These are phyloP conservation scores for Phlegmacium glaucopus DNA, from an alignment of 768 basidiomycete genomes.

Conservation along the genomic window DNA sequence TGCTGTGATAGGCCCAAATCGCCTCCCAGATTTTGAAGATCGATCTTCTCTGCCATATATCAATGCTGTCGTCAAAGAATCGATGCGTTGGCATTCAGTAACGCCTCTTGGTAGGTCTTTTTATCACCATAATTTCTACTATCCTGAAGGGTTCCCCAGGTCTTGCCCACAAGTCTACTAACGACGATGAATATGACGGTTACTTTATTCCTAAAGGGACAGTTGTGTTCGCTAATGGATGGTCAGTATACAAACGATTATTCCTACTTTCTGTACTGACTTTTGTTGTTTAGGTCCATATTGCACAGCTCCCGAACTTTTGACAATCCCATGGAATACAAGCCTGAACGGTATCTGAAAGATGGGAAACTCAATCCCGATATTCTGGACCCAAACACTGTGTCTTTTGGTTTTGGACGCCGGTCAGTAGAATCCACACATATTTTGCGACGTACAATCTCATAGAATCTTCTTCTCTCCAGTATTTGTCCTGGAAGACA, in stretches of 20 bases:
- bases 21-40: conserved; percentile 1
- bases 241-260: conserved; percentile 9
- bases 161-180: conserved; percentile 23
- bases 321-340: no score
- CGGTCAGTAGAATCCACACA: conserved; percentile 16
- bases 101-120: conserved; percentile 14
- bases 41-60: conserved; percentile 36
- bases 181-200: conserved; percentile 37
- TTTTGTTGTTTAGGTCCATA: conserved; percentile 9
- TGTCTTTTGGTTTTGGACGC: conserved; percentile 31
- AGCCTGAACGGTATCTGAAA: conserved; percentile 10
- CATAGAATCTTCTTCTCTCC: no score
- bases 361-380: conserved; percentile 18
- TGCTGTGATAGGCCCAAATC: conserved; percentile 24
- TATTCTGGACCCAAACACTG: conserved; percentile 20
- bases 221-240: conserved; percentile 2
- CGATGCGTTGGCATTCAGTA: conserved; percentile 14
- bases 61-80: conserved; percentile 31
- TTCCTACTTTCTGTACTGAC: neutral
- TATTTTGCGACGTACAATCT: neutral
- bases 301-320: conserved; percentile 3
- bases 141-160: conserved; percentile 10
- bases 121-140: neutral
- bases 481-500: conserved; percentile 24
- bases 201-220: conserved; percentile 36